These are phyloP conservation scores for Colletotrichum zoysiae DNA, from an alignment of 2,329 filamentous ascomycete genomes.

Conservation along the genomic window DNA sequence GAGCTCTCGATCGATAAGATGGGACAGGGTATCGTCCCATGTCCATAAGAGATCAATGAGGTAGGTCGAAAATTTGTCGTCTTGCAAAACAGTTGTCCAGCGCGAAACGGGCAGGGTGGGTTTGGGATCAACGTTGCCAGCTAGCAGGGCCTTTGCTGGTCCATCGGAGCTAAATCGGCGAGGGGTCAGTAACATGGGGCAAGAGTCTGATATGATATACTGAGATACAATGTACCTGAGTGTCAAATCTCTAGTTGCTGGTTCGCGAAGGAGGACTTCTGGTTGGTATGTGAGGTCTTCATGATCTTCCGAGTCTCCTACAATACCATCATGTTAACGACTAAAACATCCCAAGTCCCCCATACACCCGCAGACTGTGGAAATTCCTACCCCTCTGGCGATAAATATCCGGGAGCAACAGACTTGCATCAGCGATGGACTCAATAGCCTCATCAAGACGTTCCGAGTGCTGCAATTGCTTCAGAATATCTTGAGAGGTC, in stretches of 20 bases:
- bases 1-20: conserved; percentile 41
- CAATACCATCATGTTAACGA: neutral
- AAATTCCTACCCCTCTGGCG: neutral
- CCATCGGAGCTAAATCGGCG: neutral
- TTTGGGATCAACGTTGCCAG: neutral
- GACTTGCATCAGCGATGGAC: conserved; percentile 22
- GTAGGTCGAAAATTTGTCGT: conserved; percentile 41
- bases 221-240: neutral
- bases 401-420: neutral
- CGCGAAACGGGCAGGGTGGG: conserved; percentile 40
- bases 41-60: conserved; percentile 45
- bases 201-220: neutral
- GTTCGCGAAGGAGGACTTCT: neutral
- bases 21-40: conserved; percentile 44
- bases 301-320: neutral
- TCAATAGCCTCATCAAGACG: conserved; percentile 21
- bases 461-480: conserved; percentile 10
- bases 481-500: conserved; percentile 15
- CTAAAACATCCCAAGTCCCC: neutral
- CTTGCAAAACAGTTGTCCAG: conserved; percentile 43
- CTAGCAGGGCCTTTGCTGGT: neutral
- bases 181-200: neutral
- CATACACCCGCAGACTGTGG: neutral
- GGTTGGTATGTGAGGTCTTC: neutral
- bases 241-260: neutral